Evolutionary conservation across 495 filamentous ascomycete genomes (phyloP), one percentile per base, ranked within the genome.

Genomic region (Penicillium fimorum): DNA sequence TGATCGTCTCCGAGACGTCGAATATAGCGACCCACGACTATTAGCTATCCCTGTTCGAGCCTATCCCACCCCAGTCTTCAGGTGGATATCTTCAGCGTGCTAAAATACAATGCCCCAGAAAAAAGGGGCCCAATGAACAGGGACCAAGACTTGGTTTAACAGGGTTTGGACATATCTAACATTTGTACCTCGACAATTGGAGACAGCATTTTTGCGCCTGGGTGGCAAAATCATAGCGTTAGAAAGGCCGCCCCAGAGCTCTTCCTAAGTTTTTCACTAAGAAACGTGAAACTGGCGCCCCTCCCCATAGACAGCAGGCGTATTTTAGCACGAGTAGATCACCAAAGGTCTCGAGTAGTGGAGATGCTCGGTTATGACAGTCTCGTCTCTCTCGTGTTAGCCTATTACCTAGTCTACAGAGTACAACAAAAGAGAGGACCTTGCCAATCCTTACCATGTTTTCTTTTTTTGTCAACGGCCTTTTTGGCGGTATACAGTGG

Each of bases 1-100:
- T 50, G 33, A 50, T 50, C 40, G 47, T 30, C 50, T 27, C 47
- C 27, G 55, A 61, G 59, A 57, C 59, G 48, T 61, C 48, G 10
- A 54, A 27, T 48, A 13, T 40, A 22, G 17, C 35, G 15, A 20
- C n/a, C 35, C 4, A 47, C n/a, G 24, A 47, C 5, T 5, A 6
- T 0, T 15, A 18, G 17, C 2, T 30, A 45, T 33, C 41, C 50
- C 4, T 53, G 29, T 35, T 12, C 54, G 13, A 50, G 29, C 46
- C 53, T 50, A 56, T 56, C 35, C 54, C 11, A 56, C 5, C 54
- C 46, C 15, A 13, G 46, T 50, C 29, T 43, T 41, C 7, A 7
- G 12, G 46, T 56, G 46, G 46, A 27, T 32, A 30, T 17, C 44
- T 2, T 20, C 29, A 10, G 30, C 29, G 12, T 24, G 17, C 40